phyloP scores from a whole-genome alignment of 1,284 basidiomycete genomes.

The Coniophora puteana region DNA sequence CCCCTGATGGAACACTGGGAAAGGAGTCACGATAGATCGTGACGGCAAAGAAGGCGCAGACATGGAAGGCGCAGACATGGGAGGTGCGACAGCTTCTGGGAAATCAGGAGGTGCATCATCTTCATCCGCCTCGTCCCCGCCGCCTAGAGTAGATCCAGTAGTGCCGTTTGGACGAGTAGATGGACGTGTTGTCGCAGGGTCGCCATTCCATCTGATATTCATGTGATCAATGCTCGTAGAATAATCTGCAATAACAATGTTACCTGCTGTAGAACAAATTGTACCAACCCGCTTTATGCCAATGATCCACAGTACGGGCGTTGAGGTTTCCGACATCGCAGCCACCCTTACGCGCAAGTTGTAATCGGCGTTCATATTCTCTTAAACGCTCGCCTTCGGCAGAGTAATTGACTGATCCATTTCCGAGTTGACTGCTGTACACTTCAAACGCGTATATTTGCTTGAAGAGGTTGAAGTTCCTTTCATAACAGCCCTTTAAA shows the following conservation, averaged over 20 bases:
- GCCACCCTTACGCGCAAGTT: conserved; percentile 54
- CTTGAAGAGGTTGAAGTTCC: conserved; percentile 76
- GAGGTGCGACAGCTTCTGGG: conserved; percentile 22
- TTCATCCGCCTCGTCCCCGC: conserved; percentile 41
- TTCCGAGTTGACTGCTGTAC: conserved; percentile 41
- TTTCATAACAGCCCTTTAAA: conserved; percentile 75
- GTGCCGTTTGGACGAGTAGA: conserved; percentile 30
- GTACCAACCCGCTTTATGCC: conserved; percentile 73
- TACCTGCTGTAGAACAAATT: conserved; percentile 61
- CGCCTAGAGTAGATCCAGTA: conserved; percentile 24
- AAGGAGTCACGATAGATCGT: too few relatives aligned
- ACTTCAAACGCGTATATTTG: conserved; percentile 69
- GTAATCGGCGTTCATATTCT: conserved; percentile 62
- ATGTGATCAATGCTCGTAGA: conserved; percentile 7
- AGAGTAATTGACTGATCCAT: conserved; percentile 33
- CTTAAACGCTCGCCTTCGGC: conserved; percentile 57
- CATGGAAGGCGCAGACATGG: too few relatives aligned
- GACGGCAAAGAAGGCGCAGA: too few relatives aligned
- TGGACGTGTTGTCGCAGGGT: conserved; percentile 51
- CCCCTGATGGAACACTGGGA: too few relatives aligned
- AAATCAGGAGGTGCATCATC: conserved; percentile 48
- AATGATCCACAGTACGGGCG: conserved; percentile 68
- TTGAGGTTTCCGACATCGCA: conserved; percentile 68
- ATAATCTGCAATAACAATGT: conserved; percentile 9
- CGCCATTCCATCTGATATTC: conserved; percentile 52